Conservation (phyloP, 2,329 filamentous ascomycete genomes). For the Alternaria ventricosa region DNA sequence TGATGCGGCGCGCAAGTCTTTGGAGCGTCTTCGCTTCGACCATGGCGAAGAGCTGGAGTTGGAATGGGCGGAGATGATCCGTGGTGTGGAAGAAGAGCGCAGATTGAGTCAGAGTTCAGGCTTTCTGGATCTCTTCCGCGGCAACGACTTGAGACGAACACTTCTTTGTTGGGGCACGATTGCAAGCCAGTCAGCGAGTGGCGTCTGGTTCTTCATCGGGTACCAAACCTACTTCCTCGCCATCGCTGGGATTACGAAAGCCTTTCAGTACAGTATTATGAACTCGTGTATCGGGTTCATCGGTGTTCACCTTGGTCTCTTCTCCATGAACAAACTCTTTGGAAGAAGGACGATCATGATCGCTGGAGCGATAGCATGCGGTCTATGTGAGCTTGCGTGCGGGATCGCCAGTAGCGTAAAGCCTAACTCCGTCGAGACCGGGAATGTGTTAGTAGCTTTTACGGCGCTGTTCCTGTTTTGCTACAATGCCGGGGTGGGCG, state of each 20-base stretch:
- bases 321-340: slow-evolving; percentile 56
- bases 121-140: slow-evolving; percentile 58
- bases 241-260: slow-evolving; percentile 30
- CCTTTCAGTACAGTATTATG: slow-evolving; percentile 60
- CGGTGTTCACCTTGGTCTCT: slow-evolving; percentile 59
- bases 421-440: slow-evolving; percentile 30
- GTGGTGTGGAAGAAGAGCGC: slow-evolving; percentile 37
- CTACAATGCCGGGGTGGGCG: slow-evolving; percentile 45
- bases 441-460: slow-evolving; percentile 42
- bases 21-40: slow-evolving; percentile 27
- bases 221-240: slow-evolving; percentile 57
- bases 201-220: slow-evolving; percentile 60
- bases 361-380: slow-evolving; percentile 54
- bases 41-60: slow-evolving; percentile 27
- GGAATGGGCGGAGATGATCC: slow-evolving; percentile 37
- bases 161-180: slow-evolving; percentile 59
- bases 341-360: slow-evolving; percentile 58
- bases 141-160: slow-evolving; percentile 57
- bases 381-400: slow-evolving; percentile 54
- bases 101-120: slow-evolving; percentile 60
- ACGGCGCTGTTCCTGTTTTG: slow-evolving; percentile 47
- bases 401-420: slow-evolving; percentile 45
- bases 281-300: slow-evolving; percentile 58
- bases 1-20: slow-evolving; percentile 20
- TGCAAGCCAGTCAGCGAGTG: slow-evolving; percentile 54